Evolutionary conservation across 176 grass and related monocot species (phyloP), one percentile per base, ranked within the genome.

Genomic region (Hyparrhenia diplandra): DNA sequence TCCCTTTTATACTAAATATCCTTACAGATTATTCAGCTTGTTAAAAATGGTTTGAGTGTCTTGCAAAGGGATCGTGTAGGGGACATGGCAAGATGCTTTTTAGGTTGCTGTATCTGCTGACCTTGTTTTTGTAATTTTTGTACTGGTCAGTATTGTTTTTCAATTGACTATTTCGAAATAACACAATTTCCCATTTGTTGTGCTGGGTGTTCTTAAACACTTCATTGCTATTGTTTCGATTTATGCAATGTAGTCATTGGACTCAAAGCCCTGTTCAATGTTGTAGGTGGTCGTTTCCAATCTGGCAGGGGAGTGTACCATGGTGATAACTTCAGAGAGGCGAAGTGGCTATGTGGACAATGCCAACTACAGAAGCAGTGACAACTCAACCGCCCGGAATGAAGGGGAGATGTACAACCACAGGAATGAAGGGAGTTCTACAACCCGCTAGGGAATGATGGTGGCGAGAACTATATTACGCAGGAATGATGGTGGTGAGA

Each of bases 301-400:
- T 55, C 77, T 25, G 86, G 86, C 31, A 88, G n/a, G 76, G 88
- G 86, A 34, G 35, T 9, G 14, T 83, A 84, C 80, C 80, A 80
- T n/a, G 78, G 89, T 20, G 92, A 90, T 10, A 87, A 82, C 76
- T 93, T 82, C 74, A 78, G 88, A 65, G 91, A n/a, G 88, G 32
- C 85, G n/a, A 27, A 70, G 75, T 6, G 54, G 83, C 29, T 89
- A 78, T 32, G 10, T 6, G 17, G 70, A 82, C 73, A 89, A 47
- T 32, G 65, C 5, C 9, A 72, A 58, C 82, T 93, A 87, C 68
- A 83, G 88, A n/a, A 85, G 84, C 0, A 78, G 28, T 1, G 73
- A 83, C 46, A 80, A 74, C 73, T 43, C 39, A 52, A 8, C 58
- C 36, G 61, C 49, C 79, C 59, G 51, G 49, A 73, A 36, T 16